Percentiles rank a stretch among this genome's conserved stretches.
These are phyloP conservation scores for Botrytis medusae DNA, from an alignment of 2,329 filamentous ascomycete species.

Conservation along the genomic window DNA sequence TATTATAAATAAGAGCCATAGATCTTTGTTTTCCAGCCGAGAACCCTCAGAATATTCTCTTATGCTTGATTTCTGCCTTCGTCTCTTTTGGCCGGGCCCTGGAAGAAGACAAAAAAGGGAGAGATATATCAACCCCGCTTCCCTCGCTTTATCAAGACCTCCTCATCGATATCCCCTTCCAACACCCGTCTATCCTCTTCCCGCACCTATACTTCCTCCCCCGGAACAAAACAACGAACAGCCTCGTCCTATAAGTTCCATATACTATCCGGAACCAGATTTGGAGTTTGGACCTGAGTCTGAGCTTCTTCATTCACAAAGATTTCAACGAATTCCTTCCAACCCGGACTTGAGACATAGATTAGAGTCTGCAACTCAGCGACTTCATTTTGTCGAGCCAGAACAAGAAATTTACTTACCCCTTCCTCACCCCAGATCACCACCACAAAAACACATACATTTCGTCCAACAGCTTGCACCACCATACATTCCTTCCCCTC, in stretches of 20 bases:
- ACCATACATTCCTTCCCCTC: background rate
- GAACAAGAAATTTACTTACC: background rate
- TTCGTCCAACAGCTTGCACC: background rate
- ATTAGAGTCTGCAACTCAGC: background rate
- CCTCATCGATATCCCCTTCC: slow-evolving; percentile 2
- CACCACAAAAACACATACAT: background rate
- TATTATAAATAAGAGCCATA: background rate
- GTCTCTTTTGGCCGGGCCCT: slow-evolving; percentile 15
- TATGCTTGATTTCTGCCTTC: slow-evolving; percentile 19
- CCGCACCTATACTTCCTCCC: background rate
- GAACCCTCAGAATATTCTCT: background rate
- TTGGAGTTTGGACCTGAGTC: background rate
- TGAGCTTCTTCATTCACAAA: background rate
- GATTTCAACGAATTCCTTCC: background rate
- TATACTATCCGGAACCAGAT: background rate
- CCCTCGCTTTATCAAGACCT: background rate
- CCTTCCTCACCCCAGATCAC: background rate
- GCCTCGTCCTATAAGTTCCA: background rate
- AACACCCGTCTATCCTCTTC: background rate
- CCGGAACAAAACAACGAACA: background rate
- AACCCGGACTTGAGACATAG: background rate
- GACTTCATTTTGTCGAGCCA: background rate
- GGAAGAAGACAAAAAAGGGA: slow-evolving; percentile 12
- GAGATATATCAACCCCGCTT: background rate
- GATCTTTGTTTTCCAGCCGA: background rate